Conservation (phyloP, 345 rosid species). For the Eucalyptus pauciflora region DNA sequence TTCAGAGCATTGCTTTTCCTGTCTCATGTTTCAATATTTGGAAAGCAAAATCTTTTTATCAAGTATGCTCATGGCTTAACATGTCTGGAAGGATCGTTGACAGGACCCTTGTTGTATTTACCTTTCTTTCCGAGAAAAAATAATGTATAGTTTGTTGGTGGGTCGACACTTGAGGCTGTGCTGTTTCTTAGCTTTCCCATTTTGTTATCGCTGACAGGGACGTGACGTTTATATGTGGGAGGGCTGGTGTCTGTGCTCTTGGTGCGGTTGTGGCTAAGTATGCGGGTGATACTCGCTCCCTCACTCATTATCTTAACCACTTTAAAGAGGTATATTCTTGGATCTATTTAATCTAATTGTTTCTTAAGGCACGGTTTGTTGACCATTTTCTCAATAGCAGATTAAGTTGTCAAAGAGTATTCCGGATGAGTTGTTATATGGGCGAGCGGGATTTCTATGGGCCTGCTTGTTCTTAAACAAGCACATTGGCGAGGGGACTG, state of each 20-base stretch:
- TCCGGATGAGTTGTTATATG: slow-evolving; percentile 52
- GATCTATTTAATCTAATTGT: neutral
- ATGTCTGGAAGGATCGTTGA: neutral
- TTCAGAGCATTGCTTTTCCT: neutral
- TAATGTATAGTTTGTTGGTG: neutral
- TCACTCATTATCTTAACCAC: slow-evolving; percentile 22
- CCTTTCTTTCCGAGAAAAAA: neutral
- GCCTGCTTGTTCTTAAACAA: slow-evolving; percentile 53
- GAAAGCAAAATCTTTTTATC: neutral
- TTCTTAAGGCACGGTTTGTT: neutral
- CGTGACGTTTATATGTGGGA: slow-evolving; percentile 57
- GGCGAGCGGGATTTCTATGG: slow-evolving; percentile 56
- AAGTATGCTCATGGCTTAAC: neutral
- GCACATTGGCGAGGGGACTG: slow-evolving; percentile 39
- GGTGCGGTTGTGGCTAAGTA: slow-evolving; percentile 60
- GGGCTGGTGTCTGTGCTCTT: slow-evolving; percentile 64
- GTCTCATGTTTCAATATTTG: neutral
- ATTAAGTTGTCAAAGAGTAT: slow-evolving; percentile 34
- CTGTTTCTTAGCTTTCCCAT: neutral
- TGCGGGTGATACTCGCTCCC: slow-evolving; percentile 24
- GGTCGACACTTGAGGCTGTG: neutral
- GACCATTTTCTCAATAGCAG: slow-evolving; percentile 2
- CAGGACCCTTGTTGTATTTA: neutral
- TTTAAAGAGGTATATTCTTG: slow-evolving; percentile 31
- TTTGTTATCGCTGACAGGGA: slow-evolving; percentile 5